Base-by-base conservation (phyloP, 345 rosid genomes). In the Leavenworthia alabamica region DNA sequence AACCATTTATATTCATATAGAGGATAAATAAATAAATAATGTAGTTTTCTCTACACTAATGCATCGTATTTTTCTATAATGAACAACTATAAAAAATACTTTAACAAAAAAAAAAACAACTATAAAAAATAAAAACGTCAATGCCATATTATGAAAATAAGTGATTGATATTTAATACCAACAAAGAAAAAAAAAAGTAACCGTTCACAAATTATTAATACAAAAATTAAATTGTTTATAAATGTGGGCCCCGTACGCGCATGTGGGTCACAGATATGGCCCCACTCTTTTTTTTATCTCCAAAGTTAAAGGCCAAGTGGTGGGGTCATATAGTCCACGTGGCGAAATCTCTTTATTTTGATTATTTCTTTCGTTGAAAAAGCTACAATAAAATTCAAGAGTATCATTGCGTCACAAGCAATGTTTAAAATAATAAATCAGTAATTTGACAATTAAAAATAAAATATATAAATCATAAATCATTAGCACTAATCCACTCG, bases 371-470 rank as follows among this genome's bases (percentile, higher is more conserved):
- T 68, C 12, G 72, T 31, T 39, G 32, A 19, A 27, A 42, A 69
- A 33, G 36, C 26, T 27, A 53, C 19, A 54, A 35, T 7, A 35
- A 47, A 47, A 12, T 29, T 20, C 23, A 71, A 71, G 64, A 63
- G 60, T 48, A 64, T 64, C 60, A 71, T 63, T 71, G 35, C 59
- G 59, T 64, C 75, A 56, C 75, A 65, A 70, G 56, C n/a, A 62
- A 70, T 70, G 68, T 62, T 54, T 70, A 55, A n/a, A n/a, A 62
- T 61, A 33, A 60, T 40, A 47, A 31, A 41, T 8, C 26, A 33
- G 11, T 37, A 40, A 32, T 2, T 20, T 20, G n/a, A n/a, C n/a
- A n/a, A n/a, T n/a, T n/a, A n/a, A n/a, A n/a, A n/a, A n/a, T n/a
- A n/a, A n/a, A n/a, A n/a, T n/a, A n/a, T n/a, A n/a, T n/a, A n/a